Conservation (phyloP, 192 early-diverging fungal genomes). For the Coemansia sp. region DNA sequence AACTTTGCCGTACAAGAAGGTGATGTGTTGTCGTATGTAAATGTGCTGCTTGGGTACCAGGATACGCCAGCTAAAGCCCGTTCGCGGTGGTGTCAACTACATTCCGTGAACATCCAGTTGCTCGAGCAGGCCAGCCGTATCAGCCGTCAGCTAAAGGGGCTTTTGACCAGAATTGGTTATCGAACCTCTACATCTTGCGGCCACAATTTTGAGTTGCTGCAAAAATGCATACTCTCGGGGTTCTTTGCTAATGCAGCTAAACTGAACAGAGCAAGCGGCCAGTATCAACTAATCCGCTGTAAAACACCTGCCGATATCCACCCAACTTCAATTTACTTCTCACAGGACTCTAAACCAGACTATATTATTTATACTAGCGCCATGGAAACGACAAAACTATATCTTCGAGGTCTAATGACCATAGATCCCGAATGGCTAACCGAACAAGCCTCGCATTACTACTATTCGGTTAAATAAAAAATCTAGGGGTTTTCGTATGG, state of each 20-base stretch:
- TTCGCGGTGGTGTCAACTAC: slow-evolving; percentile 69
- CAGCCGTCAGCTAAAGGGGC: slow-evolving; percentile 78
- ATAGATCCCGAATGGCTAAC: slow-evolving; percentile 77
- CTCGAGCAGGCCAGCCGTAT: slow-evolving; percentile 85
- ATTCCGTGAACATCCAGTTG: slow-evolving; percentile 80
- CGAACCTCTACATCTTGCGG: slow-evolving; percentile 61
- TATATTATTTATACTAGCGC: slow-evolving; percentile 87
- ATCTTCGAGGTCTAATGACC: slow-evolving; percentile 82
- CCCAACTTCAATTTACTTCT: slow-evolving; percentile 73
- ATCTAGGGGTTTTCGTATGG: not conserved
- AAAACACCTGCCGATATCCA: slow-evolving; percentile 80
- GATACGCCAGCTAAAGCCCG: slow-evolving; percentile 79
- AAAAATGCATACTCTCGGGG: slow-evolving; percentile 84
- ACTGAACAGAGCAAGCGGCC: slow-evolving; percentile 68
- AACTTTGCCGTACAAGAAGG: slow-evolving; percentile 89
- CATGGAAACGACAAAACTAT: slow-evolving; percentile 79
- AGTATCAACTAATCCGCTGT: slow-evolving; percentile 78
- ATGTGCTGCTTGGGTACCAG: slow-evolving; percentile 83
- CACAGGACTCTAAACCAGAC: slow-evolving; percentile 63
- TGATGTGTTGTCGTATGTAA: slow-evolving; percentile 90
- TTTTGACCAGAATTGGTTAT: slow-evolving; percentile 78
- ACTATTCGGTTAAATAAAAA: slow-evolving; percentile 55
- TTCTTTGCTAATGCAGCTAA: slow-evolving; percentile 90
- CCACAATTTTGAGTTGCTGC: slow-evolving; percentile 59
- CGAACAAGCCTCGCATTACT: slow-evolving; percentile 67